phyloP scores from a whole-genome alignment of 1,139 yeast genomes.

The Taphrina wiesneri region DNA sequence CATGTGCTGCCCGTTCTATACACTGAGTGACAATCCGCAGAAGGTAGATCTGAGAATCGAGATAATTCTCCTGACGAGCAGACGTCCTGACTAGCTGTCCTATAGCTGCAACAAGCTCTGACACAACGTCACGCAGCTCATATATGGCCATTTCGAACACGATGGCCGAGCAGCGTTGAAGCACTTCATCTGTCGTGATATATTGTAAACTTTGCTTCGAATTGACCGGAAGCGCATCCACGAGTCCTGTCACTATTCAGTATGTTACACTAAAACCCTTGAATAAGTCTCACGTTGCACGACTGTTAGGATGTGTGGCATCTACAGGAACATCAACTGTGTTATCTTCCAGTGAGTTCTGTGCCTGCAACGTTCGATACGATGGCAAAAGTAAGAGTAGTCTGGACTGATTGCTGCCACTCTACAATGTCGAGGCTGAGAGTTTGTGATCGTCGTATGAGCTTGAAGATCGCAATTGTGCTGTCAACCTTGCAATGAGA shows the following conservation, averaged over 20 bases:
- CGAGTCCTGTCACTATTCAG: neutral
- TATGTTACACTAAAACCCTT: neutral
- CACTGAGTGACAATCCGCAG: neutral
- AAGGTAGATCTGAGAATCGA: slow-evolving; percentile 5
- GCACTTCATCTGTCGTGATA: neutral
- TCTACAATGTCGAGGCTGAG: neutral
- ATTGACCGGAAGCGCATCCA: slow-evolving; percentile 21
- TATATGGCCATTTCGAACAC: neutral
- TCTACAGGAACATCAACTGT: neutral
- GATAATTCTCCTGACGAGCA: neutral
- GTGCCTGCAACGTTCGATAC: too few relatives aligned
- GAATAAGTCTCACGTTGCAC: neutral
- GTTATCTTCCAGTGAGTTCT: too few relatives aligned
- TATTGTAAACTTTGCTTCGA: neutral
- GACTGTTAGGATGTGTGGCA: neutral
- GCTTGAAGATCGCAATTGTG: too few relatives aligned
- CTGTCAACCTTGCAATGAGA: too few relatives aligned
- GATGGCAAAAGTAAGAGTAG: too few relatives aligned
- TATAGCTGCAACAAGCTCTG: slow-evolving; percentile 5
- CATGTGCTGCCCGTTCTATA: neutral
- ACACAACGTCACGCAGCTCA: slow-evolving; percentile 3
- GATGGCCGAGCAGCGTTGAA: neutral
- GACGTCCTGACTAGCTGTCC: neutral
- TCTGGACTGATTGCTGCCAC: neutral
- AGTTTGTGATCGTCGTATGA: neutral